Evolutionary conservation across 495 filamentous ascomycete genomes (phyloP).

Genomic region (Talaromyces liani): DNA sequence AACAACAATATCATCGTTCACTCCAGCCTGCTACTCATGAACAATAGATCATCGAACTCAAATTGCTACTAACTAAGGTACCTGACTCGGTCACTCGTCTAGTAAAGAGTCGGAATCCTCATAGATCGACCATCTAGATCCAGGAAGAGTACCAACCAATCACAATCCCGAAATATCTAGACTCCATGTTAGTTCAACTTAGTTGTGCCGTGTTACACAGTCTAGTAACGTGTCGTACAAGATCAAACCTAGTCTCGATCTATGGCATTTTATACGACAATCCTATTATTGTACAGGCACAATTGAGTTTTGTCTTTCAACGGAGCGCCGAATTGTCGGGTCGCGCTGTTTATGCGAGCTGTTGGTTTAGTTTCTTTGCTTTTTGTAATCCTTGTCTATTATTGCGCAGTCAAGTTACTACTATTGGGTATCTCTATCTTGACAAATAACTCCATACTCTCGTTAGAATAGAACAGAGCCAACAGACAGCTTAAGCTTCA

Average conservation of each 20-base stretch:
- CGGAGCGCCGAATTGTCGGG: neutral
- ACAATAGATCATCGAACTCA: neutral
- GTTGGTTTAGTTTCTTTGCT: neutral
- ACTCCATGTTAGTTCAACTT: too few relatives aligned
- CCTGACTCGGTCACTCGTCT: neutral
- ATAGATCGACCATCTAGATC: neutral
- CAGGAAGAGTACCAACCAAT: neutral
- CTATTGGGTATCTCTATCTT: too few relatives aligned
- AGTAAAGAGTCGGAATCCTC: neutral
- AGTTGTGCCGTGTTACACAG: neutral
- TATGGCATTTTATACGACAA: neutral
- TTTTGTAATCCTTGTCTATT: neutral
- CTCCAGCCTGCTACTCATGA: neutral
- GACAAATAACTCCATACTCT: neutral
- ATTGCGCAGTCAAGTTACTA: neutral
- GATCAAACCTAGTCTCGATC: neutral
- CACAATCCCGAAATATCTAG: neutral
- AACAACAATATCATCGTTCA: neutral
- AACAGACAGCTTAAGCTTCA: too few relatives aligned
- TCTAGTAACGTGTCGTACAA: neutral
- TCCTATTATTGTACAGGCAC: neutral
- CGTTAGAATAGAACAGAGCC: neutral
- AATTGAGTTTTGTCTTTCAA: neutral
- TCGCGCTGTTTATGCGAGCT: neutral
- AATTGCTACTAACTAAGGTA: neutral